Base-by-base conservation (phyloP, 306 rosid genomes). In the Rosa persica region DNA sequence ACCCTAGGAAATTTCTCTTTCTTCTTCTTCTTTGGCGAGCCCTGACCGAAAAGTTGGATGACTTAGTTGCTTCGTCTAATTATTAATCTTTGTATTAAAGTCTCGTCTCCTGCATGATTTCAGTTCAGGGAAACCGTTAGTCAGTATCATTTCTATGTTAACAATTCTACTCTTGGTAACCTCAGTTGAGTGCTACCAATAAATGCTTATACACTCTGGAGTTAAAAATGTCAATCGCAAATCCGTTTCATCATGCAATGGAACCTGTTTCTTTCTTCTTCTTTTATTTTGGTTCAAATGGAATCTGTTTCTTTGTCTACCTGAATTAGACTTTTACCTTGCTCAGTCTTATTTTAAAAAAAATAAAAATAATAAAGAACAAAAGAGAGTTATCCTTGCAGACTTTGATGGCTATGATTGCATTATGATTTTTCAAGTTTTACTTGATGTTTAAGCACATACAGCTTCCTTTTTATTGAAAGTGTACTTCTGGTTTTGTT, bases 401-500 rank as follows among this genome's bases (percentile, higher is more conserved):
- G 15, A 10, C 30, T 54, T 47, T 36, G 8, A 11, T 72, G 7
- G 20, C 27, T 51, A 36, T 34, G 0, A 49, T 49, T 55, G 12
- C 16, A 71, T 30, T 49, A 27, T 34, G 47, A 12, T 12, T 54
- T 54, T 39, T 22, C 38, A 13, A 73, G 51, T 73, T 39, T n/a
- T 19, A 38, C 39, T 47, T 71, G 30, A 60, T 75, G 39, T 36
- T 15, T 65, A 47, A 23, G n/a, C 16, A 11, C 42, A 12, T 73
- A 38, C 47, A 54, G n/a, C 13, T 11, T 8, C 19, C 54, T 20
- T 38, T 54, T 20, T n/a, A 12, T 64, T 47, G 11, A 38, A 49
- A 8, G 12, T 22, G 40, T 67, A 12, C 42, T 77, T 70, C 76
- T 69, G 6, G 30, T 70, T 80, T 85, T 25, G 61, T 75, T 66